phyloP scores from a whole-genome alignment of 306 rosid genomes.

The Rosa lucieae region DNA sequence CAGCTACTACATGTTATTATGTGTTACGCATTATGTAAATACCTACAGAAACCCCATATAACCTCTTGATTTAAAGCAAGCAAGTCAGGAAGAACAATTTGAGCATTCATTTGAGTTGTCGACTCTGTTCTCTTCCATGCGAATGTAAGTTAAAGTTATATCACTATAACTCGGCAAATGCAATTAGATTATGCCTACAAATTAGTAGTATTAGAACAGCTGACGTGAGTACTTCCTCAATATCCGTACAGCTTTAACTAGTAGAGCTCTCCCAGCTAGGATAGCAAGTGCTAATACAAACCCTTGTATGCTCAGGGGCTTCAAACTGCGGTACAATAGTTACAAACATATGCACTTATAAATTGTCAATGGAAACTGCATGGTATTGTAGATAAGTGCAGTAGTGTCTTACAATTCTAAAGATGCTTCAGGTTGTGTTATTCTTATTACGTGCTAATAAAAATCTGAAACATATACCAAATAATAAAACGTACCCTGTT shows the following conservation, averaged over 20 bases:
- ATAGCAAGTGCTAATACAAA: background rate
- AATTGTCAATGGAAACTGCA: background rate
- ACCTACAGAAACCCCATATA: background rate
- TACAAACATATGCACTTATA: background rate
- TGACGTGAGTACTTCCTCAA: background rate
- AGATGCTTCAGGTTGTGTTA: background rate
- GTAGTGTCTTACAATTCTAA: background rate
- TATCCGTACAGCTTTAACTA: background rate
- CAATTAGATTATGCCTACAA: background rate
- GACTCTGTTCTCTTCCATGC: background rate
- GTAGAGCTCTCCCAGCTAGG: background rate
- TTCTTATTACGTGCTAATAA: background rate
- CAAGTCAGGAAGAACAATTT: background rate
- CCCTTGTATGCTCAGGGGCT: conserved; percentile 1
- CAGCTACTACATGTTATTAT: too few relatives aligned
- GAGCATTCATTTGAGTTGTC: background rate
- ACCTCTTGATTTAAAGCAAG: background rate
- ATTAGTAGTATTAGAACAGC: background rate
- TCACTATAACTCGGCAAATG: background rate
- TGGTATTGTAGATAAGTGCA: background rate
- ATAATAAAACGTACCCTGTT: conserved; percentile 26
- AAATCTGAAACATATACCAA: background rate
- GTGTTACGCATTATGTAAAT: too few relatives aligned
- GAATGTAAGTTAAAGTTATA: background rate
- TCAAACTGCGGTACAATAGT: background rate